Base-by-base conservation (phyloP, 805 yeast species). In the Zygotorulaspora chibaensis region DNA sequence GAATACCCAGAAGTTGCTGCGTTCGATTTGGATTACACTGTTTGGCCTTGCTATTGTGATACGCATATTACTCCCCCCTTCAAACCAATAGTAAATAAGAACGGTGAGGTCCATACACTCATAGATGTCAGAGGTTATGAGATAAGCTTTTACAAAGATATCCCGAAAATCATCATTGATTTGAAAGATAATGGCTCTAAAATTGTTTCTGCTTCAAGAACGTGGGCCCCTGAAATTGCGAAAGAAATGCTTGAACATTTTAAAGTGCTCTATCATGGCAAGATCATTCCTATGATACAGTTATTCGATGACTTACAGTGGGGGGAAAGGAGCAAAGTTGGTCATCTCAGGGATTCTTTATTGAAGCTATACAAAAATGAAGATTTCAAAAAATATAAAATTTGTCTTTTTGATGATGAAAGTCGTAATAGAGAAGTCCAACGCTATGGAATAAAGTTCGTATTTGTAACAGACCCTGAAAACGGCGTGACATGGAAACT, bases 151-250 rank as follows among this genome's bases (percentile, higher is more conserved):
- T 88, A 79, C 60, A 69, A 68, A 17, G 95, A 88, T 52, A 91
- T 88, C 15, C 80, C 79, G 9, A 72, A 69, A 11, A 83, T 88
- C 8, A 65, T 88, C 12, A 56, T 61, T 10, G 82, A 79, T 45
- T 65, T 88, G 45, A 64, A 66, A 26, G 65, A 65, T 0, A 66
- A 77, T 15, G 69, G 61, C 3, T 80, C 82, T 7, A 65, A 62
- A 28, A 73, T 86, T 1, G 74, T 83, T 25, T 80, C 83, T 3
- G 96, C 96, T 0, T 83, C 91, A 20, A 71, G 96, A 54, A 88
- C 96, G 0, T 77, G 79, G 49, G 78, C 87, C 1, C 95, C 96
- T 0, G 71, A 75, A n/a, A 68, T 84, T n/a, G 96, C 96, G 1
- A 71, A 72, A 51, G 77, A 79, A 43, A 63, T 88, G 58, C 65